Base-by-base conservation (phyloP, 352 stramenopile genomes). In the Globisporangium radiosum region DNA sequence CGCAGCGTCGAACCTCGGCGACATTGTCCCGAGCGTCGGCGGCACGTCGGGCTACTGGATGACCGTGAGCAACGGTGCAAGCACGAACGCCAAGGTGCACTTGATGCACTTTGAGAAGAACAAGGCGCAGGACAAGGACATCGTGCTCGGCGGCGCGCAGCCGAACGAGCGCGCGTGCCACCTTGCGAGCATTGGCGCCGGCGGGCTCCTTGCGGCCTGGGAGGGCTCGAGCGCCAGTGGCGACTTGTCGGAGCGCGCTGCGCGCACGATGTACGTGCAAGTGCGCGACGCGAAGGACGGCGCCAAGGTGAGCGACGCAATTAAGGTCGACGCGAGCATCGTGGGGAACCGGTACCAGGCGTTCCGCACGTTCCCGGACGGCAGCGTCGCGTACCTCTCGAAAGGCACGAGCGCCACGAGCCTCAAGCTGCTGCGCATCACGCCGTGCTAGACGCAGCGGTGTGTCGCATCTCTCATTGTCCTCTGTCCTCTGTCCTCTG, bases 341-440 rank as follows among this genome's bases (percentile, higher is more conserved):
- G 61, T 73, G 52, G 78, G 78, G 59, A 88, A 88, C 62, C 70
- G 76, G 10, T 88, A 85, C 70, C 76, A 86, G 66, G 78, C 73
- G 40, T 66, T 88, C 56, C 81, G 76, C 52, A 60, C 56, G 40
- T 83, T 66, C 62, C 69, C 73, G 19, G 73, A 87, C 47, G 75
- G 77, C 47, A 76, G 63, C 4, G 74, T 85, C 7, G 77, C 71
- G 10, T 83, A 85, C 65, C 40, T 85, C 52, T 79, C 73, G 39
- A 82, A 75, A 65, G 71, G 72, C 56, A 54, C 42, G 36, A 59
- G 62, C 47, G 68, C 54, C 57, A 80, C 65, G 0, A 75, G 66
- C 54, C 44, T 86, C 64, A 67, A 81, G 64, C 56, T 86, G 13
- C 63, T 86, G n/a, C 76, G 73, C 55, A 71, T 86, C 51, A 68